Evolutionary conservation across 2,329 filamentous ascomycete genomes (phyloP).

Genomic region (Sclerotinia subarctica): DNA sequence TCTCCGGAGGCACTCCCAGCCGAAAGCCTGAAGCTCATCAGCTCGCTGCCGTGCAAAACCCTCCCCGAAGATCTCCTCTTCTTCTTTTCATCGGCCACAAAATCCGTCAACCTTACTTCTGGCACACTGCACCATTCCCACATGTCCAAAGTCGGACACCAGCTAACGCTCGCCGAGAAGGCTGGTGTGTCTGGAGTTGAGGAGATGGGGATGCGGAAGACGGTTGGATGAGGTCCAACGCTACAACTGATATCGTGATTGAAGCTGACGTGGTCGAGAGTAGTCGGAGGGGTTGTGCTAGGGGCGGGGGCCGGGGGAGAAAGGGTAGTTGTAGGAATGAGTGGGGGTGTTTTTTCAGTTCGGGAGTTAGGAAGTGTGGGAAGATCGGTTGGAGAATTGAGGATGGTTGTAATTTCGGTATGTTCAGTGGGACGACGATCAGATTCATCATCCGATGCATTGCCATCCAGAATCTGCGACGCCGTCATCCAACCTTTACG

Average conservation of each 20-base stretch:
- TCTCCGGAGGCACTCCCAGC: not conserved
- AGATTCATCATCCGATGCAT: not conserved
- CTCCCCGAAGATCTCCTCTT: not conserved
- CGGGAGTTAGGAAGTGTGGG: not conserved
- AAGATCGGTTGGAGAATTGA: not conserved
- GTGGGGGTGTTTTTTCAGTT: not conserved
- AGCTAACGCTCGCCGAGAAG: not conserved
- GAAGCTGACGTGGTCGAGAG: not conserved
- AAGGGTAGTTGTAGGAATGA: not conserved
- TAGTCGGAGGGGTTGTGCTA: no score
- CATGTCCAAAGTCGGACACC: not conserved
- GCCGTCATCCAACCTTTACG: not conserved
- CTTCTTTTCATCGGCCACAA: not conserved
- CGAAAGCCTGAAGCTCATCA: not conserved
- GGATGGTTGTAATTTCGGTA: not conserved
- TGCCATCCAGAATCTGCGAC: not conserved
- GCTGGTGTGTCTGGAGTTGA: not conserved
- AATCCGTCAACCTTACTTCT: constrained; percentile 1
- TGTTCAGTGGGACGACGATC: not conserved
- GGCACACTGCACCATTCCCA: constrained; percentile 15
- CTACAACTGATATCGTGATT: not conserved
- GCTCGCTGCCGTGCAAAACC: not conserved
- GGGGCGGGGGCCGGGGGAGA: not conserved
- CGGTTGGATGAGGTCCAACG: not conserved
- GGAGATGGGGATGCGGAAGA: not conserved